Conservation (phyloP, 202 grass and related monocot species). For the Tripidium arundinaceum region DNA sequence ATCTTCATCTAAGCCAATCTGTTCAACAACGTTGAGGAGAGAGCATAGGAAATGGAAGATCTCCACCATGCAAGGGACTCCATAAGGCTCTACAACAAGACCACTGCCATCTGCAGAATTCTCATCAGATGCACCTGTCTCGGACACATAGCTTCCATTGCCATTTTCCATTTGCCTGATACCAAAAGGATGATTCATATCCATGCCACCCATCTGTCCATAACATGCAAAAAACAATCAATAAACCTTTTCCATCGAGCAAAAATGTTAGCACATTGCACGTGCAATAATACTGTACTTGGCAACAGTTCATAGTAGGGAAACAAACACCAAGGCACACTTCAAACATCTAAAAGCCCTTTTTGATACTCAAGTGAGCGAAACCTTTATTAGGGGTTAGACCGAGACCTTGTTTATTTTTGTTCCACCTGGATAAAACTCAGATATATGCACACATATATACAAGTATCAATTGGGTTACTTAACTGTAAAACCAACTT, state of each 20-base stretch:
- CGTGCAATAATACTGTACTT: neutral
- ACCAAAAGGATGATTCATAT: conserved; percentile 76
- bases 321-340: conserved; percentile 10
- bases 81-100: conserved; percentile 66
- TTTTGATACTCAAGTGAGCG: neutral
- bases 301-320: neutral
- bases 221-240: conserved; percentile 18
- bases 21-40: conserved; percentile 74
- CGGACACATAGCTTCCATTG: conserved; percentile 52
- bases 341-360: neutral
- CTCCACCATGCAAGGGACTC: conserved; percentile 97
- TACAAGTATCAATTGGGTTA: neutral
- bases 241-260: neutral
- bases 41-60: conserved; percentile 96
- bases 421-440: conserved; percentile 11
- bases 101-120: conserved; percentile 41
- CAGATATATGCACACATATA: neutral
- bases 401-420: neutral
- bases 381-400: neutral
- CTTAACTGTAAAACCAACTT: neutral
- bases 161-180: conserved; percentile 76
- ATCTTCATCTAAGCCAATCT: conserved; percentile 77
- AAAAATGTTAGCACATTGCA: neutral
- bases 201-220: conserved; percentile 65
- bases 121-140: conserved; percentile 45